phyloP scores from a whole-genome alignment of 345 rosid species.

The Pistacia vera region DNA sequence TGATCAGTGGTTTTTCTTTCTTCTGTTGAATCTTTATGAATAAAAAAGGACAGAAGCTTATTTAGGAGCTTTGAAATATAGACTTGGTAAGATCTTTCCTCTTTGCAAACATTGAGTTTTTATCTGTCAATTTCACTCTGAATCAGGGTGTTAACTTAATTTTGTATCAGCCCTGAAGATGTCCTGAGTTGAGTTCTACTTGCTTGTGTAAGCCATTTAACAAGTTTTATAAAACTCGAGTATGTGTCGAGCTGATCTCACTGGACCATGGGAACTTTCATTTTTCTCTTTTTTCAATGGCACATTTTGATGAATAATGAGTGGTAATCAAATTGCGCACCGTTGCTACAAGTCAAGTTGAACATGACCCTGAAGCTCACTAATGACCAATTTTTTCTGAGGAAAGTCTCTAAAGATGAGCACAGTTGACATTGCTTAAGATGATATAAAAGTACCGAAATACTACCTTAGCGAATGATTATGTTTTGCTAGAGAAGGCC shows the following conservation, averaged over 20 bases:
- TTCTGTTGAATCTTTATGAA: not conserved
- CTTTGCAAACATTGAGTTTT: no score
- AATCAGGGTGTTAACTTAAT: no score
- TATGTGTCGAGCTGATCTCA: no score
- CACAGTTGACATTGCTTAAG: slow-evolving; percentile 1
- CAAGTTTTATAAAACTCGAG: no score
- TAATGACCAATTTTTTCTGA: not conserved
- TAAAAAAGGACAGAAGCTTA: not conserved
- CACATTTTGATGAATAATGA: not conserved
- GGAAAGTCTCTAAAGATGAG: not conserved
- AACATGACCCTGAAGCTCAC: not conserved
- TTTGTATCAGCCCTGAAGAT: no score
- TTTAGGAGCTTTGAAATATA: no score
- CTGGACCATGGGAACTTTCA: not conserved
- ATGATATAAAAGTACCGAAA: no score
- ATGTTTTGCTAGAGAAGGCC: slow-evolving; percentile 1
- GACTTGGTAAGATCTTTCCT: no score
- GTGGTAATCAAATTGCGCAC: not conserved
- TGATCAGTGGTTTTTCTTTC: not conserved
- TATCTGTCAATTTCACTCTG: no score
- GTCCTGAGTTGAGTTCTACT: no score
- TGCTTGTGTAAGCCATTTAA: no score
- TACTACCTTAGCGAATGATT: not conserved
- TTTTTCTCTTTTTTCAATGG: not conserved
- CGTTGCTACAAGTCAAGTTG: not conserved